Base-by-base conservation (phyloP, 257 asterid genomes). In the Solanum medicagineum region DNA sequence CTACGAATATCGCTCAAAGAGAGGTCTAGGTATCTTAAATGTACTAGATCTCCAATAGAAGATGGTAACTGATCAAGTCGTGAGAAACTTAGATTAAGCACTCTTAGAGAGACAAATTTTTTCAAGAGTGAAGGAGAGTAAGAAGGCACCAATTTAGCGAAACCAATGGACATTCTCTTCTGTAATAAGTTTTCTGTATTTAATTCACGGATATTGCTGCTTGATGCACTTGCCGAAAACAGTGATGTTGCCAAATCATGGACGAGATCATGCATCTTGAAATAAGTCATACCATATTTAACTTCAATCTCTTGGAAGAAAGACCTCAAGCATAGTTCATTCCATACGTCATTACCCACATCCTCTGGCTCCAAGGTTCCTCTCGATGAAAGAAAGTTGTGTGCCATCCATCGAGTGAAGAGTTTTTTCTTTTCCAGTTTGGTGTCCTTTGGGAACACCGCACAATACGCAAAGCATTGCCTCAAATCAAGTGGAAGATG, bases 181-280 rank as follows among this genome's bases (percentile, higher is more conserved):
- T 29, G 0, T 7, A 1, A 2, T 3, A 12, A 0, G 3, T 2
- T 10, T 20, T 65, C 1, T 15, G 8, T 24, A 36, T 62, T 74
- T 53, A 75, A 45, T 16, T 86, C 81, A 4, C 86, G 84, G 73
- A 74, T 49, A 45, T 42, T 84, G 74, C 8, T 22, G 56, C 86
- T 60, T 14, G 60, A 63, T 45, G 57, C 4, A n/a, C 36, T 62
- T 22, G 20, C 47, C 19, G 56, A 63, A 79, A 83, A 57, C 29
- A 62, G 17, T 10, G 86, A 83, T 47, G 68, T 62, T 8, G 88
- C 89, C 26, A 88, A 51, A 81, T 81, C 89, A 82, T 88, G 91
- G 65, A 84, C 55, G 14, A 86, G 45, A 62, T 88, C 88, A 49
- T 88, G 91, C 87, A 84, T 86, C 53, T 75, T 86, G 47, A 85